A percentile compares a stretch with the other conserved stretches of the same genome.
Evolutionary conservation across 2,329 filamentous ascomycete species (phyloP).

Genomic region (Raffaelea deltoideospora): DNA sequence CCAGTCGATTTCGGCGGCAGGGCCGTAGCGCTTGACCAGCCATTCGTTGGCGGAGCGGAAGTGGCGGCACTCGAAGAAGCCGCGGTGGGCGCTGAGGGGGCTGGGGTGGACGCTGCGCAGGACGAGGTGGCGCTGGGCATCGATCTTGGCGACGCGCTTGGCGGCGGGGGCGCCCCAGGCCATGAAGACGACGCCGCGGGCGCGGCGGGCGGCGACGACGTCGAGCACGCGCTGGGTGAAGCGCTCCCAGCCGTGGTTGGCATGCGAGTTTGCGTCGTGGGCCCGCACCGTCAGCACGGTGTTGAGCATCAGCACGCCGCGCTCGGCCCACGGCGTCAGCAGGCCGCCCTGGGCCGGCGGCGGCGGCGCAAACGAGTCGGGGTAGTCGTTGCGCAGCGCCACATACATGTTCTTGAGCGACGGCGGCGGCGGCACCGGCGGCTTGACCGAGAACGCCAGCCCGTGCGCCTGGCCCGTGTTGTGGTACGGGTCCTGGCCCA

Average conservation of each 20-base stretch:
- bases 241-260: constrained; percentile 77
- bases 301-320: constrained; percentile 85
- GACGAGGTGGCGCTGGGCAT: constrained; percentile 61
- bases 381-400: constrained; percentile 77
- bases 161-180: constrained; percentile 84
- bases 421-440: constrained; percentile 75
- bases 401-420: constrained; percentile 91
- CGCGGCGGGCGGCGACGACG: constrained; percentile 61
- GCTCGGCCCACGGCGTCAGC: constrained; percentile 85
- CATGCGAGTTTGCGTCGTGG: constrained; percentile 74
- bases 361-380: constrained; percentile 55
- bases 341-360: constrained; percentile 70
- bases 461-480: constrained; percentile 92
- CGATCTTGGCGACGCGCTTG: constrained; percentile 61
- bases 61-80: constrained; percentile 73
- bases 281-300: constrained; percentile 88
- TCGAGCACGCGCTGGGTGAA: constrained; percentile 91
- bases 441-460: constrained; percentile 85
- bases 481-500: constrained; percentile 96
- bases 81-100: constrained; percentile 69
- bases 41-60: constrained; percentile 76
- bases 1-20: constrained; percentile 77
- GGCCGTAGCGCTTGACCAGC: constrained; percentile 64
- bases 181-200: constrained; percentile 77
- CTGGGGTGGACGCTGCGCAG: constrained; percentile 82